These are phyloP conservation scores for Candida awuae DNA, from an alignment of 805 yeast genomes.

Conservation along the genomic window DNA sequence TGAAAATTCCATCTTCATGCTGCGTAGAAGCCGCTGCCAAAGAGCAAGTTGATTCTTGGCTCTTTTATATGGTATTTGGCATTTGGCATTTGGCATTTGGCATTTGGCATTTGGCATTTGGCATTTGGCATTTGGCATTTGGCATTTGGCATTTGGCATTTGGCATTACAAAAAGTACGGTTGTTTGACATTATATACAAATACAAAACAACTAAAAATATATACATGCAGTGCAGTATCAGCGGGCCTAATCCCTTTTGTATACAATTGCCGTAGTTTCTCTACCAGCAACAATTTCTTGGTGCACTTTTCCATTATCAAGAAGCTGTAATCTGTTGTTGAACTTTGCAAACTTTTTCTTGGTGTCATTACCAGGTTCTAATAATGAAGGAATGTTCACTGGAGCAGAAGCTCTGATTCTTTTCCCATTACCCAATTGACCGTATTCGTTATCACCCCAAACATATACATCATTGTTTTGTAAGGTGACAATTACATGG, in stretches of 20 bases:
- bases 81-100: no score
- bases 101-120: no score
- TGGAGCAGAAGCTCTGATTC: conserved; percentile 51
- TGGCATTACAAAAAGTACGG: no score
- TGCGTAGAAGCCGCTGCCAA: no score
- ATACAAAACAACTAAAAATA: neutral
- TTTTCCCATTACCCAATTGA: conserved; percentile 79
- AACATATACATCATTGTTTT: conserved; percentile 55
- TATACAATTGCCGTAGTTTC: conserved; percentile 59
- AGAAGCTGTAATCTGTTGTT: conserved; percentile 41
- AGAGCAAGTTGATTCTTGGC: no score
- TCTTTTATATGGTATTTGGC: no score
- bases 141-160: no score
- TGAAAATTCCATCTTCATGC: neutral
- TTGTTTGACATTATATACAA: neutral
- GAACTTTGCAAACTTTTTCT: conserved; percentile 20
- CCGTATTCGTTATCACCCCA: conserved; percentile 86
- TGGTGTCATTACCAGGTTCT: conserved; percentile 37
- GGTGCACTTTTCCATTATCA: conserved; percentile 33
- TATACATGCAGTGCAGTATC: neutral
- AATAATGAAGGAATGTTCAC: conserved; percentile 43
- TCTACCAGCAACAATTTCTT: conserved; percentile 55
- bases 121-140: no score
- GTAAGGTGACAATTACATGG: conserved; percentile 54
- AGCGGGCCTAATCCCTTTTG: conserved; percentile 22